Percentiles rank a stretch among this genome's conserved stretches.
Conservation (phyloP, 371 early-diverging fungal genomes). For the Cokeromyces recurvatus region DNA sequence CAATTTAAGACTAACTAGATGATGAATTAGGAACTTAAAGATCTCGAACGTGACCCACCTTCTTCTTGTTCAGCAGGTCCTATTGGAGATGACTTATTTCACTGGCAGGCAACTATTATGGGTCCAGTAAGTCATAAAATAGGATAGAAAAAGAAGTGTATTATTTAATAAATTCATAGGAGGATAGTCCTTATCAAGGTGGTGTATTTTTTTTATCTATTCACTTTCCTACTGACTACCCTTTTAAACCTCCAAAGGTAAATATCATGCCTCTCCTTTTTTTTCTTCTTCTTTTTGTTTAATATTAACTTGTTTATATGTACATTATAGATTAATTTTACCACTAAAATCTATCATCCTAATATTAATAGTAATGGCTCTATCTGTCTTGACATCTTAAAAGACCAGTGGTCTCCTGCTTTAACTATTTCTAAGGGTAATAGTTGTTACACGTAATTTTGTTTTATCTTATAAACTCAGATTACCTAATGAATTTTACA, state of each 20-base stretch:
- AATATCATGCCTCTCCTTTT: background rate
- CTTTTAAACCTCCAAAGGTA: conserved; percentile 98
- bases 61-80: conserved; percentile 93
- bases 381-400: conserved; percentile 98
- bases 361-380: conserved; percentile 99
- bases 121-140: conserved; percentile 54
- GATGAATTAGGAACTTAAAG: conserved; percentile 78
- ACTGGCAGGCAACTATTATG: conserved; percentile 97
- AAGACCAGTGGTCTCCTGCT: conserved; percentile 99
- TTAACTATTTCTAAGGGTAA: conserved; percentile 93
- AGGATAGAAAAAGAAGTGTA: background rate
- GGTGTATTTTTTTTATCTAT: conserved; percentile 98
- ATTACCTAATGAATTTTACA: background rate
- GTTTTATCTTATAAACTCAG: no score
- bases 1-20: no score
- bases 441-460: no score
- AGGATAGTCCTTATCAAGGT: conserved; percentile 71
- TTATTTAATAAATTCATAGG: background rate
- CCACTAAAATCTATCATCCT: conserved; percentile 97
- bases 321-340: conserved; percentile 90
- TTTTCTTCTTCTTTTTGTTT: no score
- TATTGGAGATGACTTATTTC: conserved; percentile 81
- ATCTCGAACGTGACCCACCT: conserved; percentile 94
- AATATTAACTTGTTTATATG: background rate
- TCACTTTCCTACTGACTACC: conserved; percentile 98